Conservation (phyloP, 306 rosid genomes). For the Urtica urens region DNA sequence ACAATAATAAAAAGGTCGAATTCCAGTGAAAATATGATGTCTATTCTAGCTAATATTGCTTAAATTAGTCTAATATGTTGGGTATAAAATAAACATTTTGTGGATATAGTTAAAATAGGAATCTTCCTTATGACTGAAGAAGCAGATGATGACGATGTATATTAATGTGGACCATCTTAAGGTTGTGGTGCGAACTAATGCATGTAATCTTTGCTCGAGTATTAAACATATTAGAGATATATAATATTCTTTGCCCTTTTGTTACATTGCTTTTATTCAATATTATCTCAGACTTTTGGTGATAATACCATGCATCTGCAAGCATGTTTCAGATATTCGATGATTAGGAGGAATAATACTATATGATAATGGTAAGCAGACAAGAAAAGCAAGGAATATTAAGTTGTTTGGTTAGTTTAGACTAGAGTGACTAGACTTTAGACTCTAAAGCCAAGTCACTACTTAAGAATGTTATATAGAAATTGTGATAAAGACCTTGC, state of each 20-base stretch:
- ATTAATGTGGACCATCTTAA: constrained; percentile 24
- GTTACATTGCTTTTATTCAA: background rate
- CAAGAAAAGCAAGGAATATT: constrained; percentile 9
- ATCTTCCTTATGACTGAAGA: too few species aligned
- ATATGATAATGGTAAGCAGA: background rate
- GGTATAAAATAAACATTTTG: constrained; percentile 36
- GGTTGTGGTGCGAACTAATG: constrained; percentile 20
- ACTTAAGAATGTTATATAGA: constrained; percentile 1
- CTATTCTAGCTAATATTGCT: constrained; percentile 20
- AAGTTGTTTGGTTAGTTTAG: constrained; percentile 2
- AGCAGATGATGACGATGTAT: constrained; percentile 30
- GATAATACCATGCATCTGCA: background rate
- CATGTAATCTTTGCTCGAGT: constrained; percentile 23
- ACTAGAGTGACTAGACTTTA: too few species aligned
- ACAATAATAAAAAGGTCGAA: background rate
- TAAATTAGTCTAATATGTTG: constrained; percentile 4
- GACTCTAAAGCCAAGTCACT: background rate
- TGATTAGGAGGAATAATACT: too few species aligned
- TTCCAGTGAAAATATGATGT: too few species aligned
- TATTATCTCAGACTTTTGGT: too few species aligned
- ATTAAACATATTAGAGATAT: constrained; percentile 25
- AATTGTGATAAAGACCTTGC: background rate
- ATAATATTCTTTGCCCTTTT: constrained; percentile 19
- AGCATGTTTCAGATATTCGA: background rate
- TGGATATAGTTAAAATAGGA: constrained; percentile 19